These are phyloP conservation scores for Lactifluus volemus DNA, from an alignment of 768 basidiomycete species.

Conservation along the genomic window DNA sequence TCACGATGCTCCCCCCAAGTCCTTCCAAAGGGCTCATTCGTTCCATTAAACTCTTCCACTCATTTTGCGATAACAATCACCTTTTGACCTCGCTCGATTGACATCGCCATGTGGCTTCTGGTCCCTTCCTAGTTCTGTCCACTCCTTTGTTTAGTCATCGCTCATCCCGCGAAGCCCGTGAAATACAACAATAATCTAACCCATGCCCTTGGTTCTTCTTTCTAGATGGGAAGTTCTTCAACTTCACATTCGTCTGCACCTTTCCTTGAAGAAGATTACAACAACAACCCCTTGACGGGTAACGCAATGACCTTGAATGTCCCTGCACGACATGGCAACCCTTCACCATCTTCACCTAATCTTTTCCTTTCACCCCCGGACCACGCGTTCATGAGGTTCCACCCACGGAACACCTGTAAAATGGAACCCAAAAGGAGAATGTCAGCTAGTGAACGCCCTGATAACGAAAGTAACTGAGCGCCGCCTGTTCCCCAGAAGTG, in stretches of 20 bases:
- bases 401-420: conserved; percentile 64
- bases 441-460: background rate
- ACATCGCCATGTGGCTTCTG: background rate
- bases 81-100: background rate
- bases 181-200: background rate
- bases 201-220: background rate
- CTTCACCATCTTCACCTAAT: background rate
- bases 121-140: background rate
- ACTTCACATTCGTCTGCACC: background rate
- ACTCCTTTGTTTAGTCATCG: background rate
- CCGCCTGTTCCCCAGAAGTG: background rate
- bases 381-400: conserved; percentile 60
- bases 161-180: background rate
- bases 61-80: background rate
- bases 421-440: background rate
- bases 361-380: conserved; percentile 27
- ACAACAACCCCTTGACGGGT: background rate
- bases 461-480: background rate
- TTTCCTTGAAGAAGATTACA: background rate
- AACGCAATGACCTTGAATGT: background rate
- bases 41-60: background rate
- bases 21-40: background rate
- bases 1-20: background rate
- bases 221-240: conserved; percentile 4
- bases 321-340: background rate